Percentiles rank a stretch among this genome's conserved stretches.
Evolutionary conservation across 345 rosid species (phyloP).

Genomic region (Boechera stricta): DNA sequence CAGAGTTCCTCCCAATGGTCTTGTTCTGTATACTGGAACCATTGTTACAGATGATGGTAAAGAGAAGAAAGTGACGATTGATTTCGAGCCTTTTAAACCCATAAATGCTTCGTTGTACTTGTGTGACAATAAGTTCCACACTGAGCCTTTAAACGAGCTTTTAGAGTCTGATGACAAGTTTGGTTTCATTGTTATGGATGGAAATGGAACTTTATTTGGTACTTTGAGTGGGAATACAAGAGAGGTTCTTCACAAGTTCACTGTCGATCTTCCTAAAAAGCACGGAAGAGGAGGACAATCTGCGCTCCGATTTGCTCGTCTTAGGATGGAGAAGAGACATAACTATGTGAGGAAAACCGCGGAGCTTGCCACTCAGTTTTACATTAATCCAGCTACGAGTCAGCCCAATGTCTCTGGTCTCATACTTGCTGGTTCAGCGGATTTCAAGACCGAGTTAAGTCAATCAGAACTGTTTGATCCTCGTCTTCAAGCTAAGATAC

Average conservation of each 20-base stretch:
- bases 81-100: slow-evolving; percentile 93
- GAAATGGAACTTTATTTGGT: slow-evolving; percentile 87
- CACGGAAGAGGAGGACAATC: slow-evolving; percentile 98
- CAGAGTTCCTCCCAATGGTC: slow-evolving; percentile 83
- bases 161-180: slow-evolving; percentile 90
- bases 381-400: slow-evolving; percentile 82
- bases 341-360: slow-evolving; percentile 95
- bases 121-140: slow-evolving; percentile 88
- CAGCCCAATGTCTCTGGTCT: slow-evolving; percentile 92
- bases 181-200: slow-evolving; percentile 95
- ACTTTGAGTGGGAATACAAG: slow-evolving; percentile 90
- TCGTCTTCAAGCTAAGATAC: slow-evolving; percentile 87
- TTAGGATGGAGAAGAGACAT: slow-evolving; percentile 92
- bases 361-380: slow-evolving; percentile 92
- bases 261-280: slow-evolving; percentile 87
- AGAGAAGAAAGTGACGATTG: slow-evolving; percentile 94
- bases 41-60: slow-evolving; percentile 85
- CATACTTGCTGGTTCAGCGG: slow-evolving; percentile 97
- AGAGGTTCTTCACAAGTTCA: slow-evolving; percentile 84
- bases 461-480: slow-evolving; percentile 97
- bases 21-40: slow-evolving; percentile 86
- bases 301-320: slow-evolving; percentile 89
- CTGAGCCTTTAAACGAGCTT: slow-evolving; percentile 86
- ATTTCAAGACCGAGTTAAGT: slow-evolving; percentile 92
- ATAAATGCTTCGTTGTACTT: slow-evolving; percentile 85